Conservation (phyloP, 768 basidiomycete species). For the Megacollybia marginata region DNA sequence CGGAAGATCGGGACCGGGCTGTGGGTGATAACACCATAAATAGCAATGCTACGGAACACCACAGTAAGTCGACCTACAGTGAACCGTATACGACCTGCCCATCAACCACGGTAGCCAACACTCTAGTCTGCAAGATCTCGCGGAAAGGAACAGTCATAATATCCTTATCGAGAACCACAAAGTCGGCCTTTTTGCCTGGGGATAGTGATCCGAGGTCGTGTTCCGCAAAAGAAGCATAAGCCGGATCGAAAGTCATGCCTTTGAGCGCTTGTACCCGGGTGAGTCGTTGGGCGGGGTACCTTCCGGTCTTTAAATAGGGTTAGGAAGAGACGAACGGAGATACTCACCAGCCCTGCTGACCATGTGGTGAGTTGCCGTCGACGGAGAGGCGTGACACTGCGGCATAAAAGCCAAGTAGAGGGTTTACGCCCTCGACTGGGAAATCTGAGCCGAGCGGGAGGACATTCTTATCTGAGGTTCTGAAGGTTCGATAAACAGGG, state of each 20-base stretch:
- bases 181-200: conserved; percentile 81
- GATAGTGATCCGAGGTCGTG: conserved; percentile 61
- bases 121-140: conserved; percentile 62
- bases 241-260: conserved; percentile 87
- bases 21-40: no score
- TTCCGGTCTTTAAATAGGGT: conserved; percentile 18
- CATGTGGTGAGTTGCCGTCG: conserved; percentile 77
- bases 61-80: conserved; percentile 32
- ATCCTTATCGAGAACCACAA: conserved; percentile 74
- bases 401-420: conserved; percentile 85
- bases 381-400: conserved; percentile 68
- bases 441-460: conserved; percentile 91
- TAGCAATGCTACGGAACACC: no score
- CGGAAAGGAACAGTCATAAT: conserved; percentile 58
- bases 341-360: conserved; percentile 70
- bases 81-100: conserved; percentile 60
- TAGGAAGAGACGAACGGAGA: conserved; percentile 1
- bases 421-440: conserved; percentile 88
- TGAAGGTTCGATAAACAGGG: conserved; percentile 14
- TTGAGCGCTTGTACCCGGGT: conserved; percentile 78
- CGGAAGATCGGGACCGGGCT: no score
- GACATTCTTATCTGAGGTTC: conserved; percentile 41
- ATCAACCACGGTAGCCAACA: conserved; percentile 69
- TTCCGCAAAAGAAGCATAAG: conserved; percentile 82
- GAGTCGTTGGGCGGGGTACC: conserved; percentile 72